A percentile compares a stretch with the other conserved stretches of the same genome.
Evolutionary conservation across 2,329 filamentous ascomycete genomes (phyloP).

Genomic region (Ophiostoma angusticollis): DNA sequence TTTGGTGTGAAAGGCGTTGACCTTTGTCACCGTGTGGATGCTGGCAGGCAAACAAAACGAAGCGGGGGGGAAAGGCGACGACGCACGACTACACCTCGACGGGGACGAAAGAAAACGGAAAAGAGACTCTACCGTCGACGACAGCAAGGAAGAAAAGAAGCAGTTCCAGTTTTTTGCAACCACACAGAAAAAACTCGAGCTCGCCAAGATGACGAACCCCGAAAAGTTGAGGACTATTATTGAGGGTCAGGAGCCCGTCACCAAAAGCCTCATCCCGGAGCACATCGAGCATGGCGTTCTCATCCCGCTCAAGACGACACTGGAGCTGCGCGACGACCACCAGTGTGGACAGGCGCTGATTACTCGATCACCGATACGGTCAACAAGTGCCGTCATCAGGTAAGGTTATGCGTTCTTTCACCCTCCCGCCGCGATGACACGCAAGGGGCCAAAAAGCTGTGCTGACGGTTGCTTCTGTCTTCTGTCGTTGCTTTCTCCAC

Average conservation of each 20-base stretch:
- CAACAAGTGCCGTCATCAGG: conserved; percentile 61
- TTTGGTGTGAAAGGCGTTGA: too few relatives aligned
- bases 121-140: not conserved
- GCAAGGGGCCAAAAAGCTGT: too few relatives aligned
- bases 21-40: conserved; percentile 9
- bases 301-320: conserved; percentile 50
- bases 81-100: conserved; percentile 3
- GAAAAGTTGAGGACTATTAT: conserved; percentile 13
- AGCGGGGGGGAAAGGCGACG: conserved; percentile 8
- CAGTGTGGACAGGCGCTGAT: conserved; percentile 52
- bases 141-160: not conserved
- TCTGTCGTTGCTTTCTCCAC: not conserved
- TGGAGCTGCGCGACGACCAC: conserved; percentile 49
- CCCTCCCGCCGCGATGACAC: too few relatives aligned
- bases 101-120: conserved; percentile 10
- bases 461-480: too few relatives aligned
- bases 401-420: conserved; percentile 28
- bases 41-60: conserved; percentile 1
- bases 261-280: conserved; percentile 20
- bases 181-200: conserved; percentile 6
- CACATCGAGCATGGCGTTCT: conserved; percentile 35
- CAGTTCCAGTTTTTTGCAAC: not conserved
- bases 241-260: conserved; percentile 20
- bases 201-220: conserved; percentile 13
- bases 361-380: conserved; percentile 57